These are phyloP conservation scores for Rhazya stricta DNA, from an alignment of 257 asterid genomes.

Conservation along the genomic window DNA sequence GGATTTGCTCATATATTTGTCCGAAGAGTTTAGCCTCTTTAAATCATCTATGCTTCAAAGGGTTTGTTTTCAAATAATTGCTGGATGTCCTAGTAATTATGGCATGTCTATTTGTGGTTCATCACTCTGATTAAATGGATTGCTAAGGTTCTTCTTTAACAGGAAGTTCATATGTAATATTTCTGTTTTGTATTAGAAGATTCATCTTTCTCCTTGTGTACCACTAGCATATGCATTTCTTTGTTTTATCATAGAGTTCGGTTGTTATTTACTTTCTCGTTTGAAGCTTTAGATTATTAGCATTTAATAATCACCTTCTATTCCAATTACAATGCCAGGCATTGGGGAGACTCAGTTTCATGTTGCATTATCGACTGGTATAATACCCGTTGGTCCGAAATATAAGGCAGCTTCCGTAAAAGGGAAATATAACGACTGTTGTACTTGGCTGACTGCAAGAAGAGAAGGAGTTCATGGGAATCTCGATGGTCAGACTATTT, in stretches of 20 bases:
- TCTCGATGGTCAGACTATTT: slow-evolving; percentile 70
- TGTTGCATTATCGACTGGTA: slow-evolving; percentile 61
- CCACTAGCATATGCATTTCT: background rate
- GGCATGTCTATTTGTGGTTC: background rate
- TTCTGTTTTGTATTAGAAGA: background rate
- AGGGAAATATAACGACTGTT: slow-evolving; percentile 19
- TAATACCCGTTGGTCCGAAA: slow-evolving; percentile 62
- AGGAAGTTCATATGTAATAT: background rate
- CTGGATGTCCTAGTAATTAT: background rate
- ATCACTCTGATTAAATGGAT: background rate
- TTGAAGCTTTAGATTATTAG: background rate
- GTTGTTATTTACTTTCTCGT: background rate
- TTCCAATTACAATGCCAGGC: slow-evolving; percentile 32
- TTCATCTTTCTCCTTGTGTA: background rate
- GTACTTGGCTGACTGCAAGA: slow-evolving; percentile 69
- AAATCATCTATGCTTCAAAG: background rate
- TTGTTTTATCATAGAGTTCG: background rate
- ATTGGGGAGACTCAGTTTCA: slow-evolving; percentile 69
- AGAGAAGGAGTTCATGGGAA: slow-evolving; percentile 38
- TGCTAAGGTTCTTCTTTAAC: background rate
- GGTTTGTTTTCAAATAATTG: background rate
- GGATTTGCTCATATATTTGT: background rate
- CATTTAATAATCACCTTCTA: background rate
- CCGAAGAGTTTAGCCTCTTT: background rate
- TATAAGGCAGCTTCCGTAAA: slow-evolving; percentile 66